These are phyloP conservation scores for Yamadazyma sp. DNA, from an alignment of 805 yeast genomes.

Conservation along the genomic window DNA sequence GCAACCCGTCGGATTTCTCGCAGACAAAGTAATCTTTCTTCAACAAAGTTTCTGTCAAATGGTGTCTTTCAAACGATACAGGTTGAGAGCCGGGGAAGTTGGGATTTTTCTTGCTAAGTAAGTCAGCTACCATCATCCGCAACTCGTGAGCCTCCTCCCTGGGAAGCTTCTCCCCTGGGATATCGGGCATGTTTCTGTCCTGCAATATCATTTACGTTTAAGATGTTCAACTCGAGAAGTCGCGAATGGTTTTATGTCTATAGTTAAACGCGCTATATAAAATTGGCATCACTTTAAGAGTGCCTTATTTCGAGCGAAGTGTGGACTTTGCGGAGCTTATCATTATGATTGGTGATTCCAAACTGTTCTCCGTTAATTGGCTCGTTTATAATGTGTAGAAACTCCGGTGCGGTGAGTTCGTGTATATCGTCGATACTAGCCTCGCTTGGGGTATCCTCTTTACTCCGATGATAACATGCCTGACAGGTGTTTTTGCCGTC, in stretches of 20 bases:
- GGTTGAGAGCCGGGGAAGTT: slow-evolving; percentile 95
- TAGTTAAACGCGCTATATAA: too few relatives aligned
- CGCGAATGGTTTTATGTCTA: too few relatives aligned
- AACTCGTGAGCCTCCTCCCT: slow-evolving; percentile 68
- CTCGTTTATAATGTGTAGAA: slow-evolving; percentile 24
- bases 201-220: slow-evolving; percentile 39
- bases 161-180: slow-evolving; percentile 83
- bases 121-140: slow-evolving; percentile 66
- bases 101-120: slow-evolving; percentile 50
- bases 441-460: slow-evolving; percentile 3
- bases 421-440: slow-evolving; percentile 10
- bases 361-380: slow-evolving; percentile 34
- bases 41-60: slow-evolving; percentile 60
- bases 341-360: slow-evolving; percentile 29
- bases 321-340: slow-evolving; percentile 15
- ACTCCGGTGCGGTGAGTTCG: slow-evolving; percentile 15
- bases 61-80: slow-evolving; percentile 78
- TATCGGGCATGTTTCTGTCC: slow-evolving; percentile 67
- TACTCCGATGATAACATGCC: slow-evolving; percentile 27
- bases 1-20: slow-evolving; percentile 91
- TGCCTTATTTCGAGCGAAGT: not conserved
- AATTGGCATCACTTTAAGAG: too few relatives aligned
- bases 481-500: slow-evolving; percentile 25
- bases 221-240: too few relatives aligned
- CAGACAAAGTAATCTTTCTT: slow-evolving; percentile 87